Conservation (phyloP, 179 eudicot species). For the Drosera spatulata region DNA sequence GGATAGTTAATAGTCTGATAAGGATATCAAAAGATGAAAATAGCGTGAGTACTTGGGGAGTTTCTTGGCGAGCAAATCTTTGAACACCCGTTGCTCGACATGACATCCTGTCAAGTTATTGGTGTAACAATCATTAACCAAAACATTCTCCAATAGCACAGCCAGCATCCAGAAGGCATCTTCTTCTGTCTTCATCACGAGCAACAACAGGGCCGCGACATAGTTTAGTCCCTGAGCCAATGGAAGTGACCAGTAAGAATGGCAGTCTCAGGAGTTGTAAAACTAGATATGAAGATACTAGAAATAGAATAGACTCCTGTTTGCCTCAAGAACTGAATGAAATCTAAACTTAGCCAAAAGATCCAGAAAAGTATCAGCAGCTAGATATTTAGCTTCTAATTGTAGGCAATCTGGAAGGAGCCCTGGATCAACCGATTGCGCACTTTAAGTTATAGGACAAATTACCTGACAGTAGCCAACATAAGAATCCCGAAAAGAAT, state of each 20-base stretch:
- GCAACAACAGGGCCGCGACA: slow-evolving; percentile 84
- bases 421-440: too few species aligned
- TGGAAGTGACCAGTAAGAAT: neutral
- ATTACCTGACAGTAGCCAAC: slow-evolving; percentile 97
- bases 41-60: slow-evolving; percentile 55
- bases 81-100: slow-evolving; percentile 94
- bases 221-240: slow-evolving; percentile 78
- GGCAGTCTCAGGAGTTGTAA: neutral
- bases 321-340: neutral
- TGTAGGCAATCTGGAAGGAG: too few species aligned
- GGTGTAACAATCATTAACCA: slow-evolving; percentile 82
- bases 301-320: neutral
- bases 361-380: neutral
- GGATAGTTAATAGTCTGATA: neutral
- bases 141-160: slow-evolving; percentile 78
- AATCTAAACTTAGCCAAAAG: neutral
- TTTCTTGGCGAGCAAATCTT: slow-evolving; percentile 68
- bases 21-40: neutral
- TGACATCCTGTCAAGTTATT: slow-evolving; percentile 91
- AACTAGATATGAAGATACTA: neutral
- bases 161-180: slow-evolving; percentile 99
- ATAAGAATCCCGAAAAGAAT: slow-evolving; percentile 93
- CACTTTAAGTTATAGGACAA: neutral
- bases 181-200: slow-evolving; percentile 99
- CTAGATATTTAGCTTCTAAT: too few species aligned